Percentiles rank a stretch among this genome's conserved stretches.
phyloP scores from a whole-genome alignment of 371 early-diverging fungal genomes.

The Polyrhizophydium stewartii region DNA sequence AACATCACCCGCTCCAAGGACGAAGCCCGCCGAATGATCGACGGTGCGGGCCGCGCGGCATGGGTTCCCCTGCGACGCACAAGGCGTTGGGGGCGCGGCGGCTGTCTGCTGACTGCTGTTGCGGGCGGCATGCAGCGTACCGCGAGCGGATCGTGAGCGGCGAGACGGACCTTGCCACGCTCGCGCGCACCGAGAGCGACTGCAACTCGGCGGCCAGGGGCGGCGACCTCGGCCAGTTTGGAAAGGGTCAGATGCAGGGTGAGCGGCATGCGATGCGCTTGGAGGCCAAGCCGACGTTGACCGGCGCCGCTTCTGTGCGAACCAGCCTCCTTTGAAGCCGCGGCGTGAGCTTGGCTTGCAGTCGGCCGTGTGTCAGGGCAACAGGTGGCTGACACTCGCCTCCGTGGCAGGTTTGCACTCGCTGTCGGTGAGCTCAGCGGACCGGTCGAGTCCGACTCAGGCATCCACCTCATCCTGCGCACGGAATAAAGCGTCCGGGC shows the following conservation, averaged over 20 bases:
- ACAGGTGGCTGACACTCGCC: neutral
- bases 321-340: slow-evolving; percentile 77
- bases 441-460: slow-evolving; percentile 87
- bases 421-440: slow-evolving; percentile 78
- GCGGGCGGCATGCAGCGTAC: slow-evolving; percentile 7
- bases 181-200: slow-evolving; percentile 78
- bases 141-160: slow-evolving; percentile 57
- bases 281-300: neutral
- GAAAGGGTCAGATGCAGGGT: slow-evolving; percentile 44
- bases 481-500: slow-evolving; percentile 56
- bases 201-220: slow-evolving; percentile 83
- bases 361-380: no score
- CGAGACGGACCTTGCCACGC: slow-evolving; percentile 36
- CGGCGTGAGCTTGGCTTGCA: slow-evolving; percentile 42
- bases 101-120: neutral
- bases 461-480: slow-evolving; percentile 88
- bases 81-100: neutral
- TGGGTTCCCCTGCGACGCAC: neutral
- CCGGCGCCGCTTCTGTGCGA: neutral
- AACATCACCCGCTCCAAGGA: slow-evolving; percentile 81
- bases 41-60: slow-evolving; percentile 15
- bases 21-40: slow-evolving; percentile 71
- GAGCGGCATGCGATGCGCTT: slow-evolving; percentile 51
- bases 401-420: slow-evolving; percentile 53
- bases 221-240: slow-evolving; percentile 89